Percentiles rank a stretch among this genome's conserved stretches.
Evolutionary conservation across 495 filamentous ascomycete genomes (phyloP).

Genomic region (Lophium mytilinum): DNA sequence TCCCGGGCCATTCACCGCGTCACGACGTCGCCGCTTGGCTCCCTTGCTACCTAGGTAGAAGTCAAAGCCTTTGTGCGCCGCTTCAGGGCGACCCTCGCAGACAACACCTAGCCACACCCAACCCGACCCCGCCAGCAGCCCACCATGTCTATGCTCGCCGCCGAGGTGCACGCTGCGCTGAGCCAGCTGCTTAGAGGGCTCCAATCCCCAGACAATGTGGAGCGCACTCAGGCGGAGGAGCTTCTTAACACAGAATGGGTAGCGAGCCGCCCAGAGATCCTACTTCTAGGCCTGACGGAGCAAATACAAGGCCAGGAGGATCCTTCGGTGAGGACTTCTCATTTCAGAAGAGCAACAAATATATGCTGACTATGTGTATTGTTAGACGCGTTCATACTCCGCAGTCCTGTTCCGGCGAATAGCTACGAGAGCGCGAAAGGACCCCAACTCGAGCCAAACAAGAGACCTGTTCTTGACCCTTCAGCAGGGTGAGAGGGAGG

Average conservation of each 20-base stretch:
- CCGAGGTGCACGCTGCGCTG: slow-evolving; percentile 74
- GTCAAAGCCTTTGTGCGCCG: neutral
- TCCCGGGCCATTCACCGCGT: neutral
- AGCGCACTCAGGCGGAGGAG: slow-evolving; percentile 80
- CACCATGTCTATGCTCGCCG: slow-evolving; percentile 73
- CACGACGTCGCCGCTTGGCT: slow-evolving; percentile 4
- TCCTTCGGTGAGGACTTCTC: slow-evolving; percentile 27
- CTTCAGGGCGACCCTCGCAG: neutral
- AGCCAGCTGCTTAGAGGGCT: slow-evolving; percentile 76
- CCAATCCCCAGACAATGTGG: slow-evolving; percentile 79
- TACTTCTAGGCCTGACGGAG: slow-evolving; percentile 89
- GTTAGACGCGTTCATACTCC: slow-evolving; percentile 77
- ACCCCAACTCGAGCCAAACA: slow-evolving; percentile 56
- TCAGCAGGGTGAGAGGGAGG: slow-evolving; percentile 56
- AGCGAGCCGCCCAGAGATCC: slow-evolving; percentile 64
- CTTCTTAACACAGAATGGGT: slow-evolving; percentile 87
- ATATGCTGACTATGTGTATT: neutral
- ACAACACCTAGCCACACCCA: slow-evolving; percentile 1
- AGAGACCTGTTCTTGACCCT: slow-evolving; percentile 79
- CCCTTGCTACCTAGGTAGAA: neutral
- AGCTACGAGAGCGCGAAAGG: slow-evolving; percentile 76
- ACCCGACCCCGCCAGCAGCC: neutral
- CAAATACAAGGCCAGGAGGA: slow-evolving; percentile 71
- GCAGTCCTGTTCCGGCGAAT: slow-evolving; percentile 94
- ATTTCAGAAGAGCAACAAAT: neutral